Base-by-base conservation (phyloP, 225 moss, liverwort and hornwort species). In the Marchantia paleacea region DNA sequence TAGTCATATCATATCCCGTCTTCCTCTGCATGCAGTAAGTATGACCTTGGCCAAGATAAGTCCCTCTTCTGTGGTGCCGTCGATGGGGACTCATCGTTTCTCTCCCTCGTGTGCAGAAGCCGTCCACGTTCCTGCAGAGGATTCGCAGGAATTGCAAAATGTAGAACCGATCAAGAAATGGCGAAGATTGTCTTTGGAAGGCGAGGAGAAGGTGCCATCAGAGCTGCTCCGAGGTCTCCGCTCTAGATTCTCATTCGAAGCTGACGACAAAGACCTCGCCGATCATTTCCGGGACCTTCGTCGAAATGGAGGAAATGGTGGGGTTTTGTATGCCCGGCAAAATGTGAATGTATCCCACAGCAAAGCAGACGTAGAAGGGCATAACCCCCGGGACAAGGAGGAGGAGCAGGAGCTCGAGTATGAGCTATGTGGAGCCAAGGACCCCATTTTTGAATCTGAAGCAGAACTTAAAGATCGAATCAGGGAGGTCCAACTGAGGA, bases 241-340 rank as follows among this genome's bases (percentile, higher is more conserved):
- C 24, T 78, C 78, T 7, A 78, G 78, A 52, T 78, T 78, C 66
- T 78, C 78, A 0, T 78, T 78, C n/a, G 78, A 78, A 66, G 65
- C 78, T 22, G 78, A 66, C 13, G 78, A 78, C 7, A 52, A 51
- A 52, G 65, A 78, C 25, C 65, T 78, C 0, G 65, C 65, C 4
- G 78, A 78, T 4, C 78, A 78, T n/a, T 78, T 78, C 48, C 65
- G 78, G 28, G 78, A 78, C 24, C 63, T 78, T 15, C 49, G 78
- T 26, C 49, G 50, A 16, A 65, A 7, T 52, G 65, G 51, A 62
- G 77, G 47, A 63, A 30, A 22, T 22, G 55, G 51, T 9, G 55
- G 55, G 22, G 75, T 58, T 76, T 31, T 60, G 31, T 60, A 60
- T 47, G 78, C 78, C 15, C 15, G 14, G n/a, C 51, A 26, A 19